phyloP scores from a whole-genome alignment of 2,329 filamentous ascomycete genomes.

The Scedosporium dehoogii region DNA sequence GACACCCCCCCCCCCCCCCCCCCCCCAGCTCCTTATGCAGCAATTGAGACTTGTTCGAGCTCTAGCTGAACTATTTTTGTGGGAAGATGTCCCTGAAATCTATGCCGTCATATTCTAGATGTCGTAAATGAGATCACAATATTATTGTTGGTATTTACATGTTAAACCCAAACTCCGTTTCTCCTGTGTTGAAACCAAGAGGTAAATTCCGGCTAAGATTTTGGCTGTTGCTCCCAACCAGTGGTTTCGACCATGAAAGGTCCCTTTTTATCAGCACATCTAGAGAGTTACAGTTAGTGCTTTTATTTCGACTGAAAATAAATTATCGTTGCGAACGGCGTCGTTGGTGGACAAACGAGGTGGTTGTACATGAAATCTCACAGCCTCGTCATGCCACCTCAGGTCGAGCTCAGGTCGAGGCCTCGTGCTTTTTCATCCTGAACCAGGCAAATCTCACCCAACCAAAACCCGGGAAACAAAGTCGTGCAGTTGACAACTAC shows the following conservation, averaged over 20 bases:
- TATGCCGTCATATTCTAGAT: too few species aligned
- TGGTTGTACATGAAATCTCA: too few species aligned
- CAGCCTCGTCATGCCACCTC: neutral
- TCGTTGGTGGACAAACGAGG: neutral
- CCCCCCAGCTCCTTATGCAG: too few species aligned
- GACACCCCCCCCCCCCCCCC: too few species aligned
- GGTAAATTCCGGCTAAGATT: neutral
- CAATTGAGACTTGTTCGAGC: too few species aligned
- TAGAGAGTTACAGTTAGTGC: slow-evolving; percentile 18
- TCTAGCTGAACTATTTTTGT: neutral
- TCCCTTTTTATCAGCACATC: slow-evolving; percentile 48
- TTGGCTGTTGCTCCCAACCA: neutral
- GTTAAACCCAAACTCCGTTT: neutral
- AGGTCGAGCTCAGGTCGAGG: neutral
- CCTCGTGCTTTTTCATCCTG: neutral
- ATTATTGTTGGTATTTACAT: neutral
- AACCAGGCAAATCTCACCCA: neutral
- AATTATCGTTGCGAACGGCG: neutral
- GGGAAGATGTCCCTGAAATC: neutral
- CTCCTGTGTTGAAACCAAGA: neutral
- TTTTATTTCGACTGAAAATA: too few species aligned
- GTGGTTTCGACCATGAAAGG: slow-evolving; percentile 52
- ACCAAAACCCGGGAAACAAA: too few species aligned
- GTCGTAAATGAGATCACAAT: neutral
- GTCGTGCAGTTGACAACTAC: neutral